Base-by-base conservation (phyloP, 108 stramenopile genomes). In the Discostella stelligeroides region DNA sequence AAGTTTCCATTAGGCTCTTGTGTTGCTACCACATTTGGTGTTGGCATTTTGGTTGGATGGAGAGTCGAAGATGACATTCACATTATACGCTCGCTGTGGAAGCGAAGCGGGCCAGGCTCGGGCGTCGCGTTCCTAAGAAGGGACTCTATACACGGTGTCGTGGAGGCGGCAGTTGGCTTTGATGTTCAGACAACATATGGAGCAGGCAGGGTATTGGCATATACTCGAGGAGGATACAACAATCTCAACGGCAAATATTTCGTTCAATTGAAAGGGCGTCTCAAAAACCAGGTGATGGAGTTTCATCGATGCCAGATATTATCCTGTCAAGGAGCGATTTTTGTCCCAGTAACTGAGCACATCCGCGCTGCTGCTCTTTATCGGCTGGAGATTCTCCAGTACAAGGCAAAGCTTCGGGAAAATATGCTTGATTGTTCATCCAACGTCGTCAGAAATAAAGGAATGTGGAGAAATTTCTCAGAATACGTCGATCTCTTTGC, bases 31-130 rank as follows among this genome's bases (percentile, higher is more conserved):
- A 73, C 80, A 4, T 95, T 88, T 75, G 94, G 94, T n/a, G 38
- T 91, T 47, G 94, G 94, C 17, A 85, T 95, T 1, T 53, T 95
- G 38, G 94, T 92, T 41, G 94, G 94, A 21, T 95, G 94, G 94
- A 77, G 94, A 56, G 88, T 89, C 8, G 90, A 95, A 76, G 94
- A 92, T 66, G 94, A 95, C 58, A 76, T 81, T 41, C 94, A 95
- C 71, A 76, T 95, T 25, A 85, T 95, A 42, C 81, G 88, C 30
- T 87, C 88, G 23, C 74, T 95, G 4, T 95, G 94, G 94, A 83
- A 89, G 63, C 79, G 85, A 28, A 65, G 86, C 45, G 90, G 90
- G 3, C 47, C 74, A 37, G 92, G 92, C 1, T 62, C 85, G 42
- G 87, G 80, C 9, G 42, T 75, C 56, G 92, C 88, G 8, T 94